Evolutionary conservation across 2,329 filamentous ascomycete genomes (phyloP).

Genomic region (Sphaerulina musiva): DNA sequence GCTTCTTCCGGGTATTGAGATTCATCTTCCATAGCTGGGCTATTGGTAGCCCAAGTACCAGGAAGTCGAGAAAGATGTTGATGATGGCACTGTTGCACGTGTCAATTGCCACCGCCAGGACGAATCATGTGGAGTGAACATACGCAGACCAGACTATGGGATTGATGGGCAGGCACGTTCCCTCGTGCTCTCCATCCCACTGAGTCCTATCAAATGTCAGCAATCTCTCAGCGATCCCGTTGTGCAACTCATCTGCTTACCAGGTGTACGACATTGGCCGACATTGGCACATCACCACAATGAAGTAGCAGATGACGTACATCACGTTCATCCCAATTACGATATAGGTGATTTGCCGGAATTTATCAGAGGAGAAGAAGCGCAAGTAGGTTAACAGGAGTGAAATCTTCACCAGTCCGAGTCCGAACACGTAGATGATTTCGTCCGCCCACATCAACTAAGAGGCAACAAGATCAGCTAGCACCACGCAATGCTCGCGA

Average conservation of each 20-base stretch:
- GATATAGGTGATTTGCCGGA: conserved; percentile 9
- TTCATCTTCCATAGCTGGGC: conserved; percentile 6
- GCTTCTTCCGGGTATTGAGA: conserved; percentile 3
- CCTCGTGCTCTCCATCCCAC: conserved; percentile 7
- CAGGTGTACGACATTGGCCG: conserved; percentile 7
- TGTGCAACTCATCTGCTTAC: not conserved
- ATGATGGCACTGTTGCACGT: not conserved
- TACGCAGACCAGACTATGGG: not conserved
- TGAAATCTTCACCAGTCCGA: conserved; percentile 12
- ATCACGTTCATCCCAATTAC: conserved; percentile 5
- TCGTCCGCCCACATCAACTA: conserved; percentile 8
- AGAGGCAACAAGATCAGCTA: not conserved
- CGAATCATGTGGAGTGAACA: not conserved
- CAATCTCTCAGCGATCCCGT: not conserved
- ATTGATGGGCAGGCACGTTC: not conserved
- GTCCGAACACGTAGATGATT: conserved; percentile 4
- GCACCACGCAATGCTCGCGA: not conserved
- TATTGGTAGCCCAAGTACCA: conserved; percentile 1
- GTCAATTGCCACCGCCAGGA: not conserved
- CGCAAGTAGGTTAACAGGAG: conserved; percentile 13
- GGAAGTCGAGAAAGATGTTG: conserved; percentile 4
- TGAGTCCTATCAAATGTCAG: not conserved
- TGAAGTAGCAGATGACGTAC: conserved; percentile 7
- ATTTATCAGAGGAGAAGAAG: conserved; percentile 10
- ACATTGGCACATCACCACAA: conserved; percentile 10